Conservation (phyloP, 345 rosid genomes). For the Arabis alpina region DNA sequence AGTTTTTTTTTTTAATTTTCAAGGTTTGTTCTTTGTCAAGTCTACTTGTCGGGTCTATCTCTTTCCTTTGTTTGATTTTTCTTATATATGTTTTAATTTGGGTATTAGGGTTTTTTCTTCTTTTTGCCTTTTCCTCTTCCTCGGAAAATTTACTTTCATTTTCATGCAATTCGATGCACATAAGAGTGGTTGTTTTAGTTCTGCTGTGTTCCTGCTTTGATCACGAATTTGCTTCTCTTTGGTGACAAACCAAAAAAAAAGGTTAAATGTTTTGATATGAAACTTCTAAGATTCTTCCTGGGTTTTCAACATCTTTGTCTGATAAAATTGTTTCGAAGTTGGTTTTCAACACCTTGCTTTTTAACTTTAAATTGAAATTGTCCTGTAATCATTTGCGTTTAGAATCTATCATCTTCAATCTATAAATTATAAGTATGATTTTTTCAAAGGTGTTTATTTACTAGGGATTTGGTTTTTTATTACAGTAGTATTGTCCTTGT, state of each 20-base stretch:
- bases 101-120: conserved; percentile 14
- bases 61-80: conserved; percentile 23
- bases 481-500: conserved; percentile 18
- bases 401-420: neutral
- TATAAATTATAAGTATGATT: neutral
- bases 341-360: neutral
- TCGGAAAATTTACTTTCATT: neutral
- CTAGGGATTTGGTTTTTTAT: conserved; percentile 10
- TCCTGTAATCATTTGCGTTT: conserved; percentile 17
- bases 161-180: conserved; percentile 3
- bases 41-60: conserved; percentile 15
- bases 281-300: conserved; percentile 18
- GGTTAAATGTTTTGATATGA: neutral
- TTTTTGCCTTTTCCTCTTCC: neutral
- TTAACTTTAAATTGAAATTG: conserved; percentile 5
- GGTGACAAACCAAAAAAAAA: neutral
- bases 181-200: neutral
- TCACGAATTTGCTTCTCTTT: conserved; percentile 18
- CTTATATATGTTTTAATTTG: neutral
- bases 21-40: conserved; percentile 32
- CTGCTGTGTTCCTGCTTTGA: conserved; percentile 23
- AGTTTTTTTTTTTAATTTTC: neutral
- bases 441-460: conserved; percentile 3
- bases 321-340: conserved; percentile 20
- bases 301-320: conserved; percentile 8